These are phyloP conservation scores for Porogramme epimiltina DNA, from an alignment of 1,284 basidiomycete species.

Conservation along the genomic window DNA sequence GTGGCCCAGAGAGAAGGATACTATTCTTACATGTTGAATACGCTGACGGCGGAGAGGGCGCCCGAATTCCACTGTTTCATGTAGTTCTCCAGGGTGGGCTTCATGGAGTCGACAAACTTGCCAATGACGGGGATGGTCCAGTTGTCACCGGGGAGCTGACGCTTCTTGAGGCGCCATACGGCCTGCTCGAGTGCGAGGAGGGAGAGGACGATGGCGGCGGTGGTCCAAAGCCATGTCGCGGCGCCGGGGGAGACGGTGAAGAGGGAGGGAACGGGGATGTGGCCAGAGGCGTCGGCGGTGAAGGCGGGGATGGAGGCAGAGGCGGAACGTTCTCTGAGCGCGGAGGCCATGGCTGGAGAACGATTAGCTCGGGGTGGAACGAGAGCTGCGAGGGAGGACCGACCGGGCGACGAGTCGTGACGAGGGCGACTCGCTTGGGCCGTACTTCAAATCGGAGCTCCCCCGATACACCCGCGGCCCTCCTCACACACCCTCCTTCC, in stretches of 20 bases:
- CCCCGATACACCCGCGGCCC: too few species aligned
- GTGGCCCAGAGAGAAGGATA: not conserved
- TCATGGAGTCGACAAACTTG: slow-evolving; percentile 88
- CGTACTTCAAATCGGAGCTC: too few species aligned
- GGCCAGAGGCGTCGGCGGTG: slow-evolving; percentile 43
- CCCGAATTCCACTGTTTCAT: slow-evolving; percentile 89
- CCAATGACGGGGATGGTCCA: slow-evolving; percentile 97
- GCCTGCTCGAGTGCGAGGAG: slow-evolving; percentile 81
- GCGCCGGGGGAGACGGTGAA: slow-evolving; percentile 39
- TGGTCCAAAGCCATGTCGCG: slow-evolving; percentile 66
- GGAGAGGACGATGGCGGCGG: slow-evolving; percentile 57
- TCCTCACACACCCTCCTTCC: too few species aligned
- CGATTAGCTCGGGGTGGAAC: slow-evolving; percentile 8
- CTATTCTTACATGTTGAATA: slow-evolving; percentile 89
- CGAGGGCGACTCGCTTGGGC: too few species aligned
- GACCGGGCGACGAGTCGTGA: slow-evolving; percentile 4
- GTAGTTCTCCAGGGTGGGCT: slow-evolving; percentile 88
- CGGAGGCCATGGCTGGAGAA: slow-evolving; percentile 24
- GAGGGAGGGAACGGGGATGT: slow-evolving; percentile 49
- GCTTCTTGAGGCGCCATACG: slow-evolving; percentile 87
- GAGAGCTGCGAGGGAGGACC: not conserved
- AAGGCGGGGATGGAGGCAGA: slow-evolving; percentile 45
- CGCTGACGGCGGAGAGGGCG: slow-evolving; percentile 82
- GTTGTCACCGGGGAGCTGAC: slow-evolving; percentile 78
- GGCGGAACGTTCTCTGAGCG: slow-evolving; percentile 36